Evolutionary conservation across 208 protist species (phyloP).

Genomic region (Jaenimonas drosophilae): DNA sequence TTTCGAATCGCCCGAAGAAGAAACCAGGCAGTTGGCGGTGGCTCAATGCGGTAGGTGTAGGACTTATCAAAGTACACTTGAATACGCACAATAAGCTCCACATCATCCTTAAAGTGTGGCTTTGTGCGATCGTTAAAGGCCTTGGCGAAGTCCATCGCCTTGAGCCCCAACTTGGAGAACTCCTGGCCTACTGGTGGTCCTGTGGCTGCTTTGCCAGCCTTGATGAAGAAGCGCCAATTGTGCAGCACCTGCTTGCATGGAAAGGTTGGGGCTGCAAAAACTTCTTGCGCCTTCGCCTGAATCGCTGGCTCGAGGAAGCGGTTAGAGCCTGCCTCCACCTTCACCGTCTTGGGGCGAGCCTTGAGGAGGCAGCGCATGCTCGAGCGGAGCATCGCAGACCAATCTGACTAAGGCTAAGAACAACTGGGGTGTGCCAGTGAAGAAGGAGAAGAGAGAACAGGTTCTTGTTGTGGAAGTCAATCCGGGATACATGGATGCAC

Average conservation of each 20-base stretch:
- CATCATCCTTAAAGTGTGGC: conserved; percentile 79
- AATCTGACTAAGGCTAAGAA: not conserved
- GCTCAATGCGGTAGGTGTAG: conserved; percentile 78
- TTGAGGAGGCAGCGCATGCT: conserved; percentile 24
- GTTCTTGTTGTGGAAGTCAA: too few relatives aligned
- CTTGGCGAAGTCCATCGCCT: conserved; percentile 88
- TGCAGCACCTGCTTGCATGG: conserved; percentile 77
- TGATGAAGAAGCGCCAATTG: conserved; percentile 89
- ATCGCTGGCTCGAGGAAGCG: conserved; percentile 37
- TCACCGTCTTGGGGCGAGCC: conserved; percentile 65
- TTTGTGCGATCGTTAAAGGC: conserved; percentile 87
- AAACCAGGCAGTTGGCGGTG: conserved; percentile 82
- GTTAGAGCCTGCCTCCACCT: conserved; percentile 58
- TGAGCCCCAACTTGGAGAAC: conserved; percentile 83
- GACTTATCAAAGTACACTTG: conserved; percentile 91
- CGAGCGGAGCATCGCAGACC: conserved; percentile 48
- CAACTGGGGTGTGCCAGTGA: not conserved
- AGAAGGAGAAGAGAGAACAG: too few relatives aligned
- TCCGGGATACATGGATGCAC: too few relatives aligned
- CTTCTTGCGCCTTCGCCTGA: conserved; percentile 52
- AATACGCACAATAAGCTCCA: conserved; percentile 84
- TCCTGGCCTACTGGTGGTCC: conserved; percentile 85
- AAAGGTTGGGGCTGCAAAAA: conserved; percentile 67
- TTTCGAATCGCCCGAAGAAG: conserved; percentile 64
- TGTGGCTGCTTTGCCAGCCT: conserved; percentile 79